Evolutionary conservation across 2,329 filamentous ascomycete species (phyloP), one percentile per base, ranked within the genome.

Genomic region (Trichoderma endophyticum): DNA sequence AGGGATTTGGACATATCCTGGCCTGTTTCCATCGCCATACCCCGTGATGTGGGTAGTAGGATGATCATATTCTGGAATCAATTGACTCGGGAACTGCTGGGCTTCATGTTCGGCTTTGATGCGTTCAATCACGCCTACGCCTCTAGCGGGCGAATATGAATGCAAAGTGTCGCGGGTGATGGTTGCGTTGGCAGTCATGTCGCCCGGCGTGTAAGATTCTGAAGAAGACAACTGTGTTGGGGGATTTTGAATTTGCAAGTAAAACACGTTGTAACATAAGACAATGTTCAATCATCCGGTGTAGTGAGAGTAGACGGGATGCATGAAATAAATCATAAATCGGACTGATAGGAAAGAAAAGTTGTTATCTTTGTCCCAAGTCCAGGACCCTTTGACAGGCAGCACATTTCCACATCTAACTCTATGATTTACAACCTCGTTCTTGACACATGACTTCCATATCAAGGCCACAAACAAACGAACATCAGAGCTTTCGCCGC

Each of bases 401-500:
- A 14, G 21, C 36, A 36, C 36, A 48, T 48, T 34, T 32, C 57
- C 65, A 39, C 54, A 32, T 26, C 34, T 28, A 28, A 26, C 26
- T 51, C 56, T 60, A 24, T 61, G 21, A 4, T 59, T 51, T n/a
- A 51, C 57, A 36, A 28, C 30, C 14, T 54, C 26, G 57, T 54
- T 21, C 39, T 18, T n/a, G 30, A 61, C 39, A 43, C 67, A 70
- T 70, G 39, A 70, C 57, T 70, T 54, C 43, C 67, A 61, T 30
- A 36, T 28, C 4, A 57, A 57, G 51, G 51, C 26, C 30, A 62
- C 66, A 70, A 54, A 70, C 67, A 70, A 70, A 70, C 21, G 34
- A 69, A 34, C 24, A 48, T 39, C 67, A 70, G 51, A 62, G 67
- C 67, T 62, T 70, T 18, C 26, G 56, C 67, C 67, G 67, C 67